phyloP scores from a whole-genome alignment of 495 filamentous ascomycete genomes.

The Lasiosphaeria miniovina region DNA sequence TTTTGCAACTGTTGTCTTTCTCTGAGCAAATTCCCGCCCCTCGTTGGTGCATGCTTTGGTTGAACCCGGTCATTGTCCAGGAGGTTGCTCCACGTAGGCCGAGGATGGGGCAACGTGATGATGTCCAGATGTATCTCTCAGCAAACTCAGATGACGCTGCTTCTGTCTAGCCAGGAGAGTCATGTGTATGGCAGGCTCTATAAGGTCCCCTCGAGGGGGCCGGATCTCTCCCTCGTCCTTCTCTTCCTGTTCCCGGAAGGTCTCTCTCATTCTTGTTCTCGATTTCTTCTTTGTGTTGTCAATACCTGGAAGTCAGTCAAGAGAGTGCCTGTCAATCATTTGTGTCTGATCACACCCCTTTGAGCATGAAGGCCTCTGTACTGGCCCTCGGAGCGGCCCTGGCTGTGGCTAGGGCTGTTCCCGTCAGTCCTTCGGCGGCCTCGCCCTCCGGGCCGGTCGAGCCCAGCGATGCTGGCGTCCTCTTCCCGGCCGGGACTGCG shows the following conservation, averaged over 20 bases:
- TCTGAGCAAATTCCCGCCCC: neutral
- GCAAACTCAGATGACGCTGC: slow-evolving; percentile 6
- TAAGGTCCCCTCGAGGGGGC: neutral
- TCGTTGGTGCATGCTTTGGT: neutral
- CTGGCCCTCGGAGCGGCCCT: slow-evolving; percentile 20
- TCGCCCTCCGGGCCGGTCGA: neutral
- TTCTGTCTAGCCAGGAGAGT: neutral
- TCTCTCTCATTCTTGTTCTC: neutral
- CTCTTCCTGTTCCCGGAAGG: slow-evolving; percentile 5
- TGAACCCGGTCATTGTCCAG: neutral
- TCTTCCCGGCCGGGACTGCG: too few species aligned
- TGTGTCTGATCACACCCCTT: neutral
- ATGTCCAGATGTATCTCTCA: slow-evolving; percentile 3
- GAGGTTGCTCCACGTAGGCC: neutral
- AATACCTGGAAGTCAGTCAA: neutral
- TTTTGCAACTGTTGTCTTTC: slow-evolving; percentile 5
- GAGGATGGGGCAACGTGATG: neutral
- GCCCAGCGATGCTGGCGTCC: too few species aligned
- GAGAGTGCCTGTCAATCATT: neutral
- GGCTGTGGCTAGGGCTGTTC: slow-evolving; percentile 11
- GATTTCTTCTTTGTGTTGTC: slow-evolving; percentile 4
- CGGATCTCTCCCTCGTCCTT: neutral
- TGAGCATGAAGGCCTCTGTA: slow-evolving; percentile 25
- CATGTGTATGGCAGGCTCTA: neutral
- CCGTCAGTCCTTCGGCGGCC: neutral